A percentile compares a stretch with the other conserved stretches of the same genome.
These are phyloP conservation scores for Punctularia strigosozonata DNA, from an alignment of 768 basidiomycete genomes.

Conservation along the genomic window DNA sequence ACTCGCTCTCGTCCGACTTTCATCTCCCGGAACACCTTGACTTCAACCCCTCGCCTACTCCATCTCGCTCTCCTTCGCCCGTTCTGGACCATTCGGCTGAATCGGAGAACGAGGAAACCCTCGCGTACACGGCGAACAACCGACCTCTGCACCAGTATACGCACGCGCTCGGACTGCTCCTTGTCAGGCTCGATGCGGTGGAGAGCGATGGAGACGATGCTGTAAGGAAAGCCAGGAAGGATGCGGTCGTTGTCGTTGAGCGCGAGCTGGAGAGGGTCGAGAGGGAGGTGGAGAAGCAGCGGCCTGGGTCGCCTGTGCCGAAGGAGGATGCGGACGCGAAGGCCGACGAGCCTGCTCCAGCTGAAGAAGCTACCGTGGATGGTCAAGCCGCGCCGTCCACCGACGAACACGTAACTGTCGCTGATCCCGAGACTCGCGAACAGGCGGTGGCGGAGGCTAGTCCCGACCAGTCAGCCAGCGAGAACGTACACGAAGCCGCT, in stretches of 20 bases:
- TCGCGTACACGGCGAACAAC: slow-evolving; percentile 49
- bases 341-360: too few species aligned
- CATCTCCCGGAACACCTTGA: slow-evolving; percentile 22
- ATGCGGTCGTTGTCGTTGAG: slow-evolving; percentile 44
- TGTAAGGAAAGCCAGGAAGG: slow-evolving; percentile 40
- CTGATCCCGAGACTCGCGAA: too few species aligned
- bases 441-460: too few species aligned
- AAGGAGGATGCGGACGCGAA: too few species aligned
- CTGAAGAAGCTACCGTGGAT: too few species aligned
- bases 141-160: slow-evolving; percentile 51
- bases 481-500: too few species aligned
- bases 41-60: slow-evolving; percentile 13
- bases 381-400: too few species aligned
- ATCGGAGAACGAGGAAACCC: slow-evolving; percentile 17
- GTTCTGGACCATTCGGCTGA: background rate
- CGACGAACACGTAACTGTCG: too few species aligned
- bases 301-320: too few species aligned
- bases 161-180: slow-evolving; percentile 42
- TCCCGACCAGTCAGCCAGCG: too few species aligned
- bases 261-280: slow-evolving; percentile 42
- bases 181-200: slow-evolving; percentile 47
- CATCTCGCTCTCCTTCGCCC: slow-evolving; percentile 8
- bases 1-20: slow-evolving; percentile 24
- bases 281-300: slow-evolving; percentile 30
- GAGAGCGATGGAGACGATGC: slow-evolving; percentile 46